Evolutionary conservation across 768 basidiomycete genomes (phyloP), one percentile per base, ranked within the genome.

Genomic region (Rhizopogon vesiculosus): DNA sequence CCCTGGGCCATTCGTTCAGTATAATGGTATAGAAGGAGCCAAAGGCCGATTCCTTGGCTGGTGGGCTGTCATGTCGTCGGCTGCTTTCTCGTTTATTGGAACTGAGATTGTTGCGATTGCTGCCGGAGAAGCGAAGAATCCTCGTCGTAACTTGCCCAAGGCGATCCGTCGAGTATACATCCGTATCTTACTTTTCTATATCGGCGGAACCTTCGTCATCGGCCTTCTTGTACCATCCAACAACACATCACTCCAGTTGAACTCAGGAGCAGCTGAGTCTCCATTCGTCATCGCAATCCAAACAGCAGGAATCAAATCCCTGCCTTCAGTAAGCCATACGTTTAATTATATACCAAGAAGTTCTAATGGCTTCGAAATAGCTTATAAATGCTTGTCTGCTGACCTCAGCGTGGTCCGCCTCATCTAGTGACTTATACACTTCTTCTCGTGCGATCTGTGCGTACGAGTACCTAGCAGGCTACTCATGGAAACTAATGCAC

Each of bases 51-150:
- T 98, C 79, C 78, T 86, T 18, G 87, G 81, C 22, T 85, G 77
- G 72, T 85, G 80, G 79, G 69, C 81, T 0, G 86, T 87, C 55
- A 73, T 96, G 72, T 84, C 86, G 7, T 88, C 94, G 61, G 95
- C 95, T 3, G 93, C 91, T 13, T 97, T 95, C 77, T 93, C 91
- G 10, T 95, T 79, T 69, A 93, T 94, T 57, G 95, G 94, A 15
- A 94, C 93, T 6, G 95, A 98, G 70, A 93, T 96, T 65, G 93
- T 96, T 42, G 92, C 91, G 87, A 89, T 89, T 61, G 90, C 91
- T 56, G 91, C 91, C 25, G 91, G 87, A n/a, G 92, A 93, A 69
- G 87, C 91, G 0, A 92, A 89, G 71, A 95, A 95, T 71, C 93
- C 93, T 6, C 77, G 90, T 25, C 78, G 78, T 41, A 84, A 81